These are phyloP conservation scores for Trifolium repens DNA, from an alignment of 306 rosid species.

Conservation along the genomic window DNA sequence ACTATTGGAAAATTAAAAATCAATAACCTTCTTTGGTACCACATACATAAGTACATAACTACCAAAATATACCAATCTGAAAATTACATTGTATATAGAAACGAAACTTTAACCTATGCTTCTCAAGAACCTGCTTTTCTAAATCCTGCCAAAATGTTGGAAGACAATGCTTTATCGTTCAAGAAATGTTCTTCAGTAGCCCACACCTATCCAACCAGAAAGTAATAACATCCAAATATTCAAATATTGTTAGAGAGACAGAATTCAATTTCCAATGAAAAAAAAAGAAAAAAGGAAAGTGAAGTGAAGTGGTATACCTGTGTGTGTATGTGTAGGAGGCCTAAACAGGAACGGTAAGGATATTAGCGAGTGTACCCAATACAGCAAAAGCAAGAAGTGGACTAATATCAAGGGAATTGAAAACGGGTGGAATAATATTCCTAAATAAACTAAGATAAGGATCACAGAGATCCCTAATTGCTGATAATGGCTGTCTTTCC, in stretches of 20 bases:
- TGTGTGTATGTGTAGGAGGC: neutral
- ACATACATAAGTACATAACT: neutral
- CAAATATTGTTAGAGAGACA: neutral
- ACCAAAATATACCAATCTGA: slow-evolving; percentile 4
- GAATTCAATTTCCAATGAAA: too few species aligned
- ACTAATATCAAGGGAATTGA: slow-evolving; percentile 85
- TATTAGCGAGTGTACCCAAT: slow-evolving; percentile 73
- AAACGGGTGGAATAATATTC: slow-evolving; percentile 84
- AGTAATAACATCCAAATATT: neutral
- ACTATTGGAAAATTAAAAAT: neutral
- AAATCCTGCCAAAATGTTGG: neutral
- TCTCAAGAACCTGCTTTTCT: neutral
- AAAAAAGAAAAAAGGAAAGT: neutral
- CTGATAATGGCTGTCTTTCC: slow-evolving; percentile 91
- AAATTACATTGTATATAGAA: slow-evolving; percentile 7
- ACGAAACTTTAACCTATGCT: slow-evolving; percentile 15
- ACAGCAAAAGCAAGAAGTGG: slow-evolving; percentile 94
- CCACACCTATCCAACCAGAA: slow-evolving; percentile 7
- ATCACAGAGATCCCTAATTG: slow-evolving; percentile 90
- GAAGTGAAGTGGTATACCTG: neutral
- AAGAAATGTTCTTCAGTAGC: neutral
- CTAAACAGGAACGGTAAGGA: slow-evolving; percentile 47
- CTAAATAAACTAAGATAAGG: slow-evolving; percentile 86
- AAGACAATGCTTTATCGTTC: neutral
- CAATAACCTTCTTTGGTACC: neutral